Percentiles rank a stretch among this genome's conserved stretches.
Conservation (phyloP, 176 grass and related monocot genomes). For the Lolium perenne region DNA sequence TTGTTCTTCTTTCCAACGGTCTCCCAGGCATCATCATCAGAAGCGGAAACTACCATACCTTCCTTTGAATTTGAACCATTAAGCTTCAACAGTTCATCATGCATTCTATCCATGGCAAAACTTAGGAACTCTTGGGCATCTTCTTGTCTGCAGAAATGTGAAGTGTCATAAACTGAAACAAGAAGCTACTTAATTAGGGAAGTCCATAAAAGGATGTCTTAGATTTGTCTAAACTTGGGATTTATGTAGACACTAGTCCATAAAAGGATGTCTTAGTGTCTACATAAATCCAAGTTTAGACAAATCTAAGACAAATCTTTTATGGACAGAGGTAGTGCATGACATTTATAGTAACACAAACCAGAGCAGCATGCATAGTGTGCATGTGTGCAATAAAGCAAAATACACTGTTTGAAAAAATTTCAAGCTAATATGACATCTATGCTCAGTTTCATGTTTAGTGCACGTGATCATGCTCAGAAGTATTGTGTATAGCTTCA, state of each 20-base stretch:
- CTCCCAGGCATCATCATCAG: conserved; percentile 96
- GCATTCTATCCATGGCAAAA: conserved; percentile 96
- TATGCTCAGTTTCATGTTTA: conserved; percentile 10
- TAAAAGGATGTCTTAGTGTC: no score
- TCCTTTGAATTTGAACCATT: conserved; percentile 65
- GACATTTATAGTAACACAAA: background rate
- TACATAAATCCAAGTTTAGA: no score
- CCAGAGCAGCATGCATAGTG: conserved; percentile 20
- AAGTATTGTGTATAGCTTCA: conserved; percentile 4
- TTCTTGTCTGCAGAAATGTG: conserved; percentile 77
- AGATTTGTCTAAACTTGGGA: no score
- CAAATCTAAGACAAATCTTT: no score
- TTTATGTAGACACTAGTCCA: no score
- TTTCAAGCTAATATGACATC: conserved; percentile 13
- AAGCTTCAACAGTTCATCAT: conserved; percentile 91
- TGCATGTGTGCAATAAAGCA: background rate
- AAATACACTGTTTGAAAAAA: conserved; percentile 12
- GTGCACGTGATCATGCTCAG: background rate
- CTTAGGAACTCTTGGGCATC: conserved; percentile 98
- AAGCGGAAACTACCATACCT: conserved; percentile 65
- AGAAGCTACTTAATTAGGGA: conserved; percentile 12
- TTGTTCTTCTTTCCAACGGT: conserved; percentile 98
- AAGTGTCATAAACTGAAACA: conserved; percentile 41
- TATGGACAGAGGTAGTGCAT: no score
- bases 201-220: no score